Evolutionary conservation across 805 yeast species (phyloP), one percentile per base, ranked within the genome.

Genomic region (Maudiozyma turicensis): DNA sequence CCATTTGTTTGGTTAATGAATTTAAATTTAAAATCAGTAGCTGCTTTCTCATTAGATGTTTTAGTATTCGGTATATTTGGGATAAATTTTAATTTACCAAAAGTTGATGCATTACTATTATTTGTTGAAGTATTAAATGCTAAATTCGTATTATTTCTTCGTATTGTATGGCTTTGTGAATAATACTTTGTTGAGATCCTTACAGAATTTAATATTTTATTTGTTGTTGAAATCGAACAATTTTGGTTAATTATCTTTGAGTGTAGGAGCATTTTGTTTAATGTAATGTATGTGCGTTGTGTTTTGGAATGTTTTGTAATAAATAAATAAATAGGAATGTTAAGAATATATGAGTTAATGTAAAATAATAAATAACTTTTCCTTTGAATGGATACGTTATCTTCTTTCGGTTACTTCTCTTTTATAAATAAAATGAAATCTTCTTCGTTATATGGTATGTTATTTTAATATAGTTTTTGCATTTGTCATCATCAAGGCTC

Each of bases 21-120:
- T 46, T 49, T 46, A 31, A 49, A 46, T 37, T 49, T 46, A 20
- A 32, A 48, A 30, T 35, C 40, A 6, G 44, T 14, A 15, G 32
- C 11, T 3, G 43, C 2, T 26, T 32, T 28, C 4, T 26, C 15
- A 7, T 30, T 42, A 7, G 14, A 29, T 7, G 26, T 32, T 20
- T n/a, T 42, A 14, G 37, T 11, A 8, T 35, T 14, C 13, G 37
- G 8, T n/a, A 20, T 13, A 30, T 30, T 42, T 31, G 44, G 37
- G 11, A 42, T 42, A 10, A 42, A 42, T 32, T 42, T 42, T 11
- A 42, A 29, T 32, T 42, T 42, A 11, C n/a, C 37, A n/a, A 34
- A 34, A n/a, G 37, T 10, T 11, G 37, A 34, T 11, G 37, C 37
- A 34, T n/a, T 34, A 5, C 3, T n/a, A 39, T 13, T 39, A 8